These are phyloP conservation scores for Nigrospora sphaerica DNA, from an alignment of 2,329 filamentous ascomycete species.

Conservation along the genomic window DNA sequence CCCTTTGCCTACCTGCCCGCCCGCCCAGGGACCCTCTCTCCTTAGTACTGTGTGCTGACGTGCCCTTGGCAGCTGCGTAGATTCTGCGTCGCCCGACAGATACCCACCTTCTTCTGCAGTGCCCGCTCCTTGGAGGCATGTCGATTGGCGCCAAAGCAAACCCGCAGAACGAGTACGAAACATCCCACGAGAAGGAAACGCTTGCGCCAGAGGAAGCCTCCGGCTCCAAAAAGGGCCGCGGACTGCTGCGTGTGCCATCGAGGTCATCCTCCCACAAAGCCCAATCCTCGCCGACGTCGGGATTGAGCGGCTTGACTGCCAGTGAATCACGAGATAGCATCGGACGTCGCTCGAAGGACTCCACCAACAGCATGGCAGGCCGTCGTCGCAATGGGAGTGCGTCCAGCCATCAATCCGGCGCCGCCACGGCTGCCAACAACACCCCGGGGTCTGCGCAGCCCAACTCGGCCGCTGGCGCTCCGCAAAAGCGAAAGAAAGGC, in stretches of 20 bases:
- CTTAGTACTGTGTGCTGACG: no score
- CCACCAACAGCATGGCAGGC: slow-evolving; percentile 56
- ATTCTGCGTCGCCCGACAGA: no score
- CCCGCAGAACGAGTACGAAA: slow-evolving; percentile 15
- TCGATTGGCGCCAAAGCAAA: slow-evolving; percentile 18
- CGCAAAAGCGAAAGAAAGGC: slow-evolving; percentile 44
- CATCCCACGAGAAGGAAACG: slow-evolving; percentile 16
- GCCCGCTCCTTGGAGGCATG: slow-evolving; percentile 10
- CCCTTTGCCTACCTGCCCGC: no score
- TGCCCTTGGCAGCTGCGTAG: no score
- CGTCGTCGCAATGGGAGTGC: slow-evolving; percentile 60
- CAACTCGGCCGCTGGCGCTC: slow-evolving; percentile 40
- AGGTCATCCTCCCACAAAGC: slow-evolving; percentile 56
- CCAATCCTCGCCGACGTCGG: slow-evolving; percentile 53
- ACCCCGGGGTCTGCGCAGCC: slow-evolving; percentile 43
- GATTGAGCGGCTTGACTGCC: slow-evolving; percentile 52
- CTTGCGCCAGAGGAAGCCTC: slow-evolving; percentile 13
- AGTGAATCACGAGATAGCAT: slow-evolving; percentile 56
- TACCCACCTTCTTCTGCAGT: no score
- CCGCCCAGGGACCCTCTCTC: no score
- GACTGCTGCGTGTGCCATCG: slow-evolving; percentile 51
- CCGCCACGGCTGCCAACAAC: slow-evolving; percentile 43
- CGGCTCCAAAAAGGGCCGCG: slow-evolving; percentile 27
- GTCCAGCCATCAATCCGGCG: slow-evolving; percentile 55
- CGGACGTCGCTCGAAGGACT: slow-evolving; percentile 57